A percentile compares a stretch with the other conserved stretches of the same genome.
Evolutionary conservation across 495 filamentous ascomycete species (phyloP).

Genomic region (Collariella sp.): DNA sequence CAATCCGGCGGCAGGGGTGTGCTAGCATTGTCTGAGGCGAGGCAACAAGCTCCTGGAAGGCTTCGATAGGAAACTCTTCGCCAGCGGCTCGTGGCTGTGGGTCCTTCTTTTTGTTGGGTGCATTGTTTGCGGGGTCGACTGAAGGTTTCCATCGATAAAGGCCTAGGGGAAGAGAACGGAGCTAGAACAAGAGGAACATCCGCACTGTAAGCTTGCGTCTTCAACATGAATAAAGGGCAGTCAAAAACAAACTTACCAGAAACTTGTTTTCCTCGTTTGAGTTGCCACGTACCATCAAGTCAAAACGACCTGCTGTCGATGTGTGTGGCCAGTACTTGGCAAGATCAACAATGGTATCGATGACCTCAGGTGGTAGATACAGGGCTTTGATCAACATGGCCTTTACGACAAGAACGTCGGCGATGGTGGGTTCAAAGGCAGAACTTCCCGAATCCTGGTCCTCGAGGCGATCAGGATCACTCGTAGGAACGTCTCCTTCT

Average conservation of each 20-base stretch:
- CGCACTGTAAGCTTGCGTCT: neutral
- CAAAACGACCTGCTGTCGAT: slow-evolving; percentile 22
- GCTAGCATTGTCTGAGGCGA: slow-evolving; percentile 24
- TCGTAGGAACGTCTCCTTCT: neutral
- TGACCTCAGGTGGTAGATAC: slow-evolving; percentile 50
- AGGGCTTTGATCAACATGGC: slow-evolving; percentile 32
- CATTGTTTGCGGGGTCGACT: neutral
- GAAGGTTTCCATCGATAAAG: slow-evolving; percentile 20
- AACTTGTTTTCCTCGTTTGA: slow-evolving; percentile 30
- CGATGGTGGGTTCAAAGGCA: slow-evolving; percentile 25
- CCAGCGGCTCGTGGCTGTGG: slow-evolving; percentile 6
- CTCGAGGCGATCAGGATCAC: neutral
- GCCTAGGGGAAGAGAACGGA: slow-evolving; percentile 37
- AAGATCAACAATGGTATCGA: slow-evolving; percentile 58
- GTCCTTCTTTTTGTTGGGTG: neutral
- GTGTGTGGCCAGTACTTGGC: slow-evolving; percentile 66
- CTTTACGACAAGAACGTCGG: slow-evolving; percentile 41
- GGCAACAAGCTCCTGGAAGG: slow-evolving; percentile 26
- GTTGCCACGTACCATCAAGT: slow-evolving; percentile 6
- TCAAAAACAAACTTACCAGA: slow-evolving; percentile 19
- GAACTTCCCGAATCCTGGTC: too few species aligned
- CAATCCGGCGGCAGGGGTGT: slow-evolving; percentile 48
- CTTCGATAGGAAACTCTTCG: slow-evolving; percentile 25
- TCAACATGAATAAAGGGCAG: neutral
- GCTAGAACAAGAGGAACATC: too few species aligned